Conservation (phyloP, 495 filamentous ascomycete species). For the Aspergillus sparsus region DNA sequence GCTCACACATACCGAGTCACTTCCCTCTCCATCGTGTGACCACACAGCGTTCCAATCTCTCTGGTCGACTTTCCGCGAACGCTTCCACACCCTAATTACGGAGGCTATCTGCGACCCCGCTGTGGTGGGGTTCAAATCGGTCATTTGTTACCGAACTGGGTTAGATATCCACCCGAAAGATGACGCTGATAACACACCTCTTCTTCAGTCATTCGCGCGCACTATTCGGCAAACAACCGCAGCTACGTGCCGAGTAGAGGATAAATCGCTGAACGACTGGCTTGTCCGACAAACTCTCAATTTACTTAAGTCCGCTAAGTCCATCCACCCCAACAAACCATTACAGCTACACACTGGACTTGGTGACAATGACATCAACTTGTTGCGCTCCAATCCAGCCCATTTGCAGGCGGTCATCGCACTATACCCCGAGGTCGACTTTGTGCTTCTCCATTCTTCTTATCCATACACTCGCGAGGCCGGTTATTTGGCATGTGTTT, state of each 20-base stretch:
- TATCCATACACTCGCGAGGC: slow-evolving; percentile 85
- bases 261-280: slow-evolving; percentile 64
- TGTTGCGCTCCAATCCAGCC: slow-evolving; percentile 71
- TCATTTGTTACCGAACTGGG: slow-evolving; percentile 82
- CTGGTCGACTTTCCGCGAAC: slow-evolving; percentile 43
- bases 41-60: slow-evolving; percentile 23
- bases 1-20: slow-evolving; percentile 26
- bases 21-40: slow-evolving; percentile 4
- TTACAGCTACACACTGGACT: slow-evolving; percentile 87
- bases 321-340: slow-evolving; percentile 57
- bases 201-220: slow-evolving; percentile 38
- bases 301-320: slow-evolving; percentile 23
- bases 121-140: slow-evolving; percentile 82
- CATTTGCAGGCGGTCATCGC: slow-evolving; percentile 75
- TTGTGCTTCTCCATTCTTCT: slow-evolving; percentile 79
- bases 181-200: slow-evolving; percentile 21
- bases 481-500: slow-evolving; percentile 78
- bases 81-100: slow-evolving; percentile 52
- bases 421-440: slow-evolving; percentile 64
- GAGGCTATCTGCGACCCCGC: slow-evolving; percentile 59
- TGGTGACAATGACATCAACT: slow-evolving; percentile 78
- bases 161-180: slow-evolving; percentile 50
- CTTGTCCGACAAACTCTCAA: slow-evolving; percentile 58
- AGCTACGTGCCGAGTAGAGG: slow-evolving; percentile 56
- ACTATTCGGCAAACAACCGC: slow-evolving; percentile 28